Evolutionary conservation across 2,329 filamentous ascomycete species (phyloP), one percentile per base, ranked within the genome.

Genomic region (Aspergillus piperis): DNA sequence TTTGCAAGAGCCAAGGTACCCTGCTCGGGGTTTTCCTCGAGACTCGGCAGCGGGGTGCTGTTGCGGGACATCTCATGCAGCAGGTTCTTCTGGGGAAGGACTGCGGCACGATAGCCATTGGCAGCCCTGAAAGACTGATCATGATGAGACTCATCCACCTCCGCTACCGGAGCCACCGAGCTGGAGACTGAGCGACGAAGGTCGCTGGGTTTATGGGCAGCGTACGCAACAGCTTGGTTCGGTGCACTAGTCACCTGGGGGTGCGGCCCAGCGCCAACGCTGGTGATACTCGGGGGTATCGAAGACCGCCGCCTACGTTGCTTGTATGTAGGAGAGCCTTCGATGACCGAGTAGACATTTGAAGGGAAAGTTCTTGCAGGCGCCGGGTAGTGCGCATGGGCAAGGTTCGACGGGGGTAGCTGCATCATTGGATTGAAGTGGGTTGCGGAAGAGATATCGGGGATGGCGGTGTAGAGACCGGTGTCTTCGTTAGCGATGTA

Each of bases 401-500:
- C 86, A 63, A 97, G 79, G 77, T 94, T 95, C 13, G 92, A 92
- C 4, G 90, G 90, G 17, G 92, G 92, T 49, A 97, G 83, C 75
- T 96, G 91, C 80, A 96, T 92, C 85, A 98, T 90, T 57, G 91
- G 89, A 74, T 94, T 92, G 73, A 96, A 88, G 13, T 86, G 86
- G 66, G 88, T 87, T 66, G 92, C 88, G 60, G 88, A 84, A n/a
- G 74, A 72, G 72, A 96, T 88, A 71, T 98, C 94, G 10, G 94
- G 92, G 69, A 98, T 96, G 48, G 91, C 93, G 56, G 92, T 94
- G 84, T 97, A 98, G 51, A 98, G 84, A 61, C 93, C 93, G 49
- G 94, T 96, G 77, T 98, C 95, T 80, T 99, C 95, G 75, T 97
- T 97, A 64, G 94, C 92, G 76, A 99, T 96, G 81, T 98, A 99